phyloP scores from a whole-genome alignment of 306 rosid genomes.

The Albizia julibrissin region DNA sequence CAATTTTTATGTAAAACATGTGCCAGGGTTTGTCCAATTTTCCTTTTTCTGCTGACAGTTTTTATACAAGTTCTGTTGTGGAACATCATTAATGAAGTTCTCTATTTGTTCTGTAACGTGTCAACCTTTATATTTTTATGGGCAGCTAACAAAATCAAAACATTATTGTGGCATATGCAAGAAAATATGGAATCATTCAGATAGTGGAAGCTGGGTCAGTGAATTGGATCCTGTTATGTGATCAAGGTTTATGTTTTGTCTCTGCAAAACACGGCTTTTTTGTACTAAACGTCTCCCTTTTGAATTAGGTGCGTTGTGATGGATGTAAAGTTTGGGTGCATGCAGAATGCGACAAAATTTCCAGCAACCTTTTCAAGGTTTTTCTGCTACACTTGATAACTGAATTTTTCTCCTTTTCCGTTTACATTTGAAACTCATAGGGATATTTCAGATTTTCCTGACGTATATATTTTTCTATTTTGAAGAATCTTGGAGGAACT shows the following conservation, averaged over 20 bases:
- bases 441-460: slow-evolving; percentile 40
- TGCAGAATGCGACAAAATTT: slow-evolving; percentile 91
- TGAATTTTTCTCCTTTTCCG: slow-evolving; percentile 17
- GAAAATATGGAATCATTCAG: slow-evolving; percentile 89
- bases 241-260: slow-evolving; percentile 23
- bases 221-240: slow-evolving; percentile 30
- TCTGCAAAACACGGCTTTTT: slow-evolving; percentile 20
- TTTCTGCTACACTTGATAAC: slow-evolving; percentile 31
- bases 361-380: slow-evolving; percentile 84
- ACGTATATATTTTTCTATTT: slow-evolving; percentile 33
- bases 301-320: slow-evolving; percentile 91
- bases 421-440: slow-evolving; percentile 27
- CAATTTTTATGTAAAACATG: slow-evolving; percentile 81
- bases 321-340: slow-evolving; percentile 99
- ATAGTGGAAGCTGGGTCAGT: slow-evolving; percentile 99
- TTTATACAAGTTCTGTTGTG: slow-evolving; percentile 23
- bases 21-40: slow-evolving; percentile 71
- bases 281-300: slow-evolving; percentile 16
- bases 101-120: slow-evolving; percentile 19
- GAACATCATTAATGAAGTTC: slow-evolving; percentile 31
- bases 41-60: slow-evolving; percentile 29
- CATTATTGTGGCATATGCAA: slow-evolving; percentile 98
- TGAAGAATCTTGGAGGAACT: slow-evolving; percentile 83
- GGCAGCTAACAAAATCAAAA: slow-evolving; percentile 84
- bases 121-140: slow-evolving; percentile 17